Conservation (phyloP, 345 rosid genomes). For the rapeseed (Brassica napus) region DNA sequence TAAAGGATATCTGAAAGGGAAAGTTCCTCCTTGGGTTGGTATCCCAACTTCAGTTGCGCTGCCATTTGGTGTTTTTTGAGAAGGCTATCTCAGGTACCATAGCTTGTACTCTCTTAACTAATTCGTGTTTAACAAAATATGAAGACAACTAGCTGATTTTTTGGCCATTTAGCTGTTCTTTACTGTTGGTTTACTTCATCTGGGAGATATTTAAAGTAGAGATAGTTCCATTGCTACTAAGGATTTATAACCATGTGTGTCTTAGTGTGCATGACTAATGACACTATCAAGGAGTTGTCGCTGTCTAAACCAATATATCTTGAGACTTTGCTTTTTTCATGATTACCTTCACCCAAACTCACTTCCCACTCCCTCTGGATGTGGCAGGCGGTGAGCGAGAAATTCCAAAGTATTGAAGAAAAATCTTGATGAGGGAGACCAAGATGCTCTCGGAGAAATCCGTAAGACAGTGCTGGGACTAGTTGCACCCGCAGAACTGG, state of each 20-base stretch:
- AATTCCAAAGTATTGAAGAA: conserved; percentile 60
- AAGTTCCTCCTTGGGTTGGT: conserved; percentile 94
- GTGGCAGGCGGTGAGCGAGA: conserved; percentile 64
- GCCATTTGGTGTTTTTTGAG: conserved; percentile 52
- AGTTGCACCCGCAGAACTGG: conserved; percentile 73
- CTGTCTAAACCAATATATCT: too few species aligned
- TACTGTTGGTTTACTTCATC: conserved; percentile 3
- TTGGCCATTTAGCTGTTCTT: conserved; percentile 1
- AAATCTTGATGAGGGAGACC: conserved; percentile 62
- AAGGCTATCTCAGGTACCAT: conserved; percentile 78
- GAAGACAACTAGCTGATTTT: not conserved
- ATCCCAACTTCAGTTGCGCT: conserved; percentile 1
- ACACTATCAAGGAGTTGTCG: too few species aligned
- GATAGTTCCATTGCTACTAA: conserved; percentile 10
- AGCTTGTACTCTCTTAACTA: conserved; percentile 15
- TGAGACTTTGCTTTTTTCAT: too few species aligned
- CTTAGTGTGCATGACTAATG: too few species aligned
- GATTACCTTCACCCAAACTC: not conserved
- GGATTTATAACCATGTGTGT: not conserved
- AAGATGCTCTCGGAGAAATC: conserved; percentile 62
- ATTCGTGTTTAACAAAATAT: not conserved
- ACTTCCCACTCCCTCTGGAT: conserved; percentile 11
- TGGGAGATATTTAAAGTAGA: conserved; percentile 3
- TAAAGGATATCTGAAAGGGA: conserved; percentile 77
- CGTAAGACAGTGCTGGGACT: conserved; percentile 72